Evolutionary conservation across 1,284 basidiomycete species (phyloP).

Genomic region (Ceratorhiza oryzae-sativae): DNA sequence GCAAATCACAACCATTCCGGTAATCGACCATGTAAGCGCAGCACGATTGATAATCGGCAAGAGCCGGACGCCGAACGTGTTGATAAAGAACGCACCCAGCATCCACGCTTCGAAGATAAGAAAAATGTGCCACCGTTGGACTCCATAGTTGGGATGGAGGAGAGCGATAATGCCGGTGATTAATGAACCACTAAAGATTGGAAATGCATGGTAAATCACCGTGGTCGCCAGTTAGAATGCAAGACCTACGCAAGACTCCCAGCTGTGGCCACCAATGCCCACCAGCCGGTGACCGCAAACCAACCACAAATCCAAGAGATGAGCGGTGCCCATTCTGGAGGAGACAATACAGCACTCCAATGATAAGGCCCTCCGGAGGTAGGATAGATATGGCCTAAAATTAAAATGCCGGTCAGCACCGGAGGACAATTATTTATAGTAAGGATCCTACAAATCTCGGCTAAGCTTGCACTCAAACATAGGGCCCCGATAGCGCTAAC

Average conservation of each 20-base stretch:
- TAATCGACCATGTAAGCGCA: slow-evolving; percentile 35
- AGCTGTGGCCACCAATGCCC: slow-evolving; percentile 22
- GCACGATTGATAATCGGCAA: slow-evolving; percentile 37
- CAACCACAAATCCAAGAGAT: slow-evolving; percentile 34
- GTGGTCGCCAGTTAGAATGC: not conserved
- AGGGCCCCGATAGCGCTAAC: slow-evolving; percentile 31
- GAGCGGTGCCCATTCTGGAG: slow-evolving; percentile 22
- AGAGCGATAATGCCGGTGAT: slow-evolving; percentile 37
- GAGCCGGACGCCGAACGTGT: slow-evolving; percentile 36
- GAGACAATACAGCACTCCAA: slow-evolving; percentile 35
- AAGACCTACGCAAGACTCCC: slow-evolving; percentile 29
- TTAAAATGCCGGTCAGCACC: not conserved
- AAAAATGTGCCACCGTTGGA: slow-evolving; percentile 40
- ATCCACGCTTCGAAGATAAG: slow-evolving; percentile 37
- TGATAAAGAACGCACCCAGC: slow-evolving; percentile 36
- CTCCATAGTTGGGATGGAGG: slow-evolving; percentile 30
- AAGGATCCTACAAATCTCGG: slow-evolving; percentile 37
- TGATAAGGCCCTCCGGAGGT: slow-evolving; percentile 37
- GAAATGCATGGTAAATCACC: not conserved
- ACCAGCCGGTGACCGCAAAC: slow-evolving; percentile 38
- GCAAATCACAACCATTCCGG: slow-evolving; percentile 27
- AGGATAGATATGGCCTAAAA: slow-evolving; percentile 28
- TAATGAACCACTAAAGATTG: slow-evolving; percentile 14
- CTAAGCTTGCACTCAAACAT: slow-evolving; percentile 27
- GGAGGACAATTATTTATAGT: not conserved